phyloP scores from a whole-genome alignment of 2,329 filamentous ascomycete species.

The Pseudogymnoascus sp. region DNA sequence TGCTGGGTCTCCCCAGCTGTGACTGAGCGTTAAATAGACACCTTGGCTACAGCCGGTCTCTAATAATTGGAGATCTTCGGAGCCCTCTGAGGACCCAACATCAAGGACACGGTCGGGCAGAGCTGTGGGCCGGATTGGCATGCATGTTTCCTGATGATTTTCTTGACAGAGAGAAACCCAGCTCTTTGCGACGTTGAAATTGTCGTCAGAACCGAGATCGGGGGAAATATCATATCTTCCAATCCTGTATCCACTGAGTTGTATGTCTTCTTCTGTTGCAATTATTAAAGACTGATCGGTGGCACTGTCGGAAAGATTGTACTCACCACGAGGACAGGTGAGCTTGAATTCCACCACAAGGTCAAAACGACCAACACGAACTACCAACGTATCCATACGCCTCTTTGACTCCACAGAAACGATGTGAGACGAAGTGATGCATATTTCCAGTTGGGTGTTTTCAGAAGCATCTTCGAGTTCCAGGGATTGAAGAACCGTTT shows the following conservation, averaged over 20 bases:
- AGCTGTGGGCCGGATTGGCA: neutral
- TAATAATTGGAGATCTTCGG: neutral
- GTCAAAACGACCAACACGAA: neutral
- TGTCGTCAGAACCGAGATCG: neutral
- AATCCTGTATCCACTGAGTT: neutral
- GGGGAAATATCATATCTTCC: neutral
- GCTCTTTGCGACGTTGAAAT: neutral
- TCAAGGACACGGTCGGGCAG: neutral
- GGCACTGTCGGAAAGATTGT: neutral
- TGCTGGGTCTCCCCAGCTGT: slow-evolving; percentile 1
- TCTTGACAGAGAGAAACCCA: neutral
- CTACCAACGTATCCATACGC: neutral
- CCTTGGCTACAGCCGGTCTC: neutral
- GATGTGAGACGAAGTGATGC: neutral
- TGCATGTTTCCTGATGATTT: neutral
- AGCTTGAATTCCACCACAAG: slow-evolving; percentile 1
- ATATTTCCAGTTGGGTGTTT: neutral
- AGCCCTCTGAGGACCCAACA: neutral
- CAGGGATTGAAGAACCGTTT: neutral
- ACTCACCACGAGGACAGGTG: neutral
- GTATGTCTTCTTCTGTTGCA: neutral
- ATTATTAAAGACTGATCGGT: neutral
- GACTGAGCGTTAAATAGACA: neutral
- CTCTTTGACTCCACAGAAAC: neutral
- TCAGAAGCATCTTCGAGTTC: neutral